Evolutionary conservation across 2,329 filamentous ascomycete species (phyloP).

Genomic region (Diplodia scrobiculata): DNA sequence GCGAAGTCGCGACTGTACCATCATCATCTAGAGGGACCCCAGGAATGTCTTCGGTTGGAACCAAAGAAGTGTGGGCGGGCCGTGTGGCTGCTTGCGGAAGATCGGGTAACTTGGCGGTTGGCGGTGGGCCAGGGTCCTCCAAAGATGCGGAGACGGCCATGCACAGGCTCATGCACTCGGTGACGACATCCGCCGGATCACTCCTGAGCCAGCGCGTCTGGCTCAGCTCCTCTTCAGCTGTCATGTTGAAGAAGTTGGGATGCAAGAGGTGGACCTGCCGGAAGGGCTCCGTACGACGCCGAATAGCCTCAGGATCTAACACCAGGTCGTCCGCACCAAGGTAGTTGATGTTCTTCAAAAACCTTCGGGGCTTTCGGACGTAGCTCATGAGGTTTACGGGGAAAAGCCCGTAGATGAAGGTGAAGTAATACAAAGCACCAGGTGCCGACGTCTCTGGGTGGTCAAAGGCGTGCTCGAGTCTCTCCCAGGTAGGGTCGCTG

Average conservation of each 20-base stretch:
- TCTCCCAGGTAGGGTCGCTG: conserved; percentile 61
- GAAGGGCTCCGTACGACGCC: conserved; percentile 73
- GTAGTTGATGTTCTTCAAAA: conserved; percentile 71
- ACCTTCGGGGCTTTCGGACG: conserved; percentile 77
- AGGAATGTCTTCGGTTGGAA: conserved; percentile 43
- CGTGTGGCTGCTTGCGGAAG: conserved; percentile 40
- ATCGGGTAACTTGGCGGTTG: conserved; percentile 50
- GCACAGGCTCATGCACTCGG: conserved; percentile 74
- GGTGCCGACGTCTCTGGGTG: conserved; percentile 61
- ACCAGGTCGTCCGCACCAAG: conserved; percentile 72
- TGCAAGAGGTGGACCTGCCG: conserved; percentile 73
- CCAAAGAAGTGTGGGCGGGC: conserved; percentile 30
- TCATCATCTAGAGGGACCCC: conserved; percentile 41
- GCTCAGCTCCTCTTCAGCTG: conserved; percentile 75
- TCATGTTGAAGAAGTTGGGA: conserved; percentile 80
- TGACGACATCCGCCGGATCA: conserved; percentile 76
- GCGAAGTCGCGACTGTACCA: conserved; percentile 33
- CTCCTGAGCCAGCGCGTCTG: conserved; percentile 80
- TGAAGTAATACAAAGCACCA: conserved; percentile 74
- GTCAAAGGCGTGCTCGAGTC: conserved; percentile 62
- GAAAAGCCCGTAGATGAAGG: conserved; percentile 79
- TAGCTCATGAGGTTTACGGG: conserved; percentile 86
- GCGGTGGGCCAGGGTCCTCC: conserved; percentile 53
- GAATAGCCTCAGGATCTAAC: conserved; percentile 75
- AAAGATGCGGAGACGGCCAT: conserved; percentile 47